phyloP scores from a whole-genome alignment of 2,329 filamentous ascomycete genomes.

The Piedraia hortae region DNA sequence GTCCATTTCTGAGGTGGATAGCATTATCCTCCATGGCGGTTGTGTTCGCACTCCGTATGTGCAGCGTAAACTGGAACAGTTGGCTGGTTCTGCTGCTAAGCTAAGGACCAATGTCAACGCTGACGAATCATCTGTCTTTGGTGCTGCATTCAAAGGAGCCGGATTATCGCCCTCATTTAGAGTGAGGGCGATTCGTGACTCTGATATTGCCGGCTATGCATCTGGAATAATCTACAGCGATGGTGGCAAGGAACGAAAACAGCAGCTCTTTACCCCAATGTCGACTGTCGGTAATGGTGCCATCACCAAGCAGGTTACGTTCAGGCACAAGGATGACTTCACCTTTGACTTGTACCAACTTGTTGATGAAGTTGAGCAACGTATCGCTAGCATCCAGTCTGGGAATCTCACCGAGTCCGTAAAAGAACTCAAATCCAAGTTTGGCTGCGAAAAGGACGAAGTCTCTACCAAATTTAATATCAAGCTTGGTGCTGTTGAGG shows the following conservation, averaged over 20 bases:
- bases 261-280: slow-evolving; percentile 56
- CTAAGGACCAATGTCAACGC: slow-evolving; percentile 86
- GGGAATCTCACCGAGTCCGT: slow-evolving; percentile 68
- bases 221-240: slow-evolving; percentile 46
- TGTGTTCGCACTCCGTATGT: slow-evolving; percentile 80
- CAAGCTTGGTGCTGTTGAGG: slow-evolving; percentile 42
- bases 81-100: slow-evolving; percentile 44
- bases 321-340: slow-evolving; percentile 64
- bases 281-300: slow-evolving; percentile 35
- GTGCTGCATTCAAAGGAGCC: slow-evolving; percentile 80
- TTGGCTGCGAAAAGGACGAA: slow-evolving; percentile 47
- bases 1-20: slow-evolving; percentile 49
- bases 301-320: slow-evolving; percentile 54
- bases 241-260: slow-evolving; percentile 38
- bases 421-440: slow-evolving; percentile 47
- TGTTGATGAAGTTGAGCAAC: slow-evolving; percentile 28
- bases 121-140: slow-evolving; percentile 87
- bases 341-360: slow-evolving; percentile 55
- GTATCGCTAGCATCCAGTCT: slow-evolving; percentile 40
- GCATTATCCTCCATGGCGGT: slow-evolving; percentile 80
- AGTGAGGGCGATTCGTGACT: slow-evolving; percentile 79
- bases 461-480: slow-evolving; percentile 58
- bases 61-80: slow-evolving; percentile 58
- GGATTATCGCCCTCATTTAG: slow-evolving; percentile 83
- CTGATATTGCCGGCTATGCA: slow-evolving; percentile 49